Base-by-base conservation (phyloP, 225 moss, liverwort and hornwort genomes). In the Physcomitrellopsis africana region DNA sequence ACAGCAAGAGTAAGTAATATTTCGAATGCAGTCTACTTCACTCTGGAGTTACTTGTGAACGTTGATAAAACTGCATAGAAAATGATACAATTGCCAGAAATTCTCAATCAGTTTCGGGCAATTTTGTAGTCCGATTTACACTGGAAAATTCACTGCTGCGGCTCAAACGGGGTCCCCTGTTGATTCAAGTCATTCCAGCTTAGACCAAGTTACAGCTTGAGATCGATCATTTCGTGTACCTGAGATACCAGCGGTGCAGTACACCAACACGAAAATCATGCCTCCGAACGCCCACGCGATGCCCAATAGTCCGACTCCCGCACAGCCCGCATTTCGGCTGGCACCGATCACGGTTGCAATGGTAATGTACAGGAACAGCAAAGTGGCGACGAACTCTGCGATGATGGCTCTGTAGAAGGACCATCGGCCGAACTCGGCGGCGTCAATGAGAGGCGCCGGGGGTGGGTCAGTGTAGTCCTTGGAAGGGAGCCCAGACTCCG, bases 241-340 rank as follows among this genome's bases (percentile, higher is more conserved):
- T 73, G 73, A 73, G 60, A 73, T 12, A 9, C 73, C 63, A 22
- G 73, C 73, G 3, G 42, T 73, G 62, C 73, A 73, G 42, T 73
- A 73, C 9, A 73, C 73, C n/a, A 73, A 53, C 37, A 63, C 52
- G 32, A 73, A 73, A 51, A 73, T 73, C 22, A 54, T 73, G 14
- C 32, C 73, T 32, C 73, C 73, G 24, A 73, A 73, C 11, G 62
- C 37, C 73, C 73, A 73, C 14, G 63, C 63, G 20, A 32, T 52
- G 18, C 49, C 73, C 3, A 63, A 23, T 18, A 63, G 14, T 4
- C 29, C 73, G 14, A 63, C 29, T 0, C 32, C 20, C 19, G 51
- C 51, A 16, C 27, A 27, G 24, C n/a, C 15, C 8, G 7, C 42
- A 37, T 7, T 44, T 16, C 19, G 10, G 11, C 43, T 47, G n/a